Evolutionary conservation across 306 rosid species (phyloP), one percentile per base, ranked within the genome.

Genomic region (Luffa acutangula): DNA sequence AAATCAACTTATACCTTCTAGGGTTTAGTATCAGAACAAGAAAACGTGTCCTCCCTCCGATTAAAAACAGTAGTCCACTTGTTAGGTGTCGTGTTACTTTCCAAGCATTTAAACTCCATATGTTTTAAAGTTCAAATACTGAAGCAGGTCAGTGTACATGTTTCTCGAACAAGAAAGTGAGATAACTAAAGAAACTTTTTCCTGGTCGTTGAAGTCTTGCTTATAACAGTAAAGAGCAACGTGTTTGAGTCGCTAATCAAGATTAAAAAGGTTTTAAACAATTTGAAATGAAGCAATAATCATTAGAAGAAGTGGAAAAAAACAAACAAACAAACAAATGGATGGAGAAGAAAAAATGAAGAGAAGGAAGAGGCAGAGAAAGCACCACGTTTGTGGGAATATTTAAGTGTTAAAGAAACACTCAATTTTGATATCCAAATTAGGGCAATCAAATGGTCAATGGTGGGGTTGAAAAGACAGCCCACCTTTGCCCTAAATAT

Each of bases 361-460:
- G 34, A 4, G 36, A 70, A 20, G 54, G 4, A 11, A 21, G 77
- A 41, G 75, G 75, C 1, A 71, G 77, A 71, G n/a, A 71, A 13
- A 71, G 75, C 53, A 71, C 39, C 76, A 71, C 77, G 77, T 71
- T 46, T 71, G 12, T 41, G 57, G 48, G 37, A 71, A 43, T 71
- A 71, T 69, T 67, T n/a, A 41, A 3, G 18, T 67, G 4, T 42
- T 67, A 20, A 69, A 69, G 10, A 3, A 69, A n/a, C 43, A 18
- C 20, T 0, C 43, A 37, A 5, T 4, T 46, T 21, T 13, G 1
- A 21, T 71, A 20, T 10, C 41, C 57, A 46, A 46, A 43, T 46
- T 71, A 10, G 58, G 41, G 39, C 77, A 71, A 71, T 46, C 42
- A 46, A 6, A 71, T 71, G 41, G 58, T 46, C 77, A 46, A 71